A percentile compares a stretch with the other conserved stretches of the same genome.
These are phyloP conservation scores for Plasmodium sp. DNA, from an alignment of 169 alveolate species.

Conservation along the genomic window DNA sequence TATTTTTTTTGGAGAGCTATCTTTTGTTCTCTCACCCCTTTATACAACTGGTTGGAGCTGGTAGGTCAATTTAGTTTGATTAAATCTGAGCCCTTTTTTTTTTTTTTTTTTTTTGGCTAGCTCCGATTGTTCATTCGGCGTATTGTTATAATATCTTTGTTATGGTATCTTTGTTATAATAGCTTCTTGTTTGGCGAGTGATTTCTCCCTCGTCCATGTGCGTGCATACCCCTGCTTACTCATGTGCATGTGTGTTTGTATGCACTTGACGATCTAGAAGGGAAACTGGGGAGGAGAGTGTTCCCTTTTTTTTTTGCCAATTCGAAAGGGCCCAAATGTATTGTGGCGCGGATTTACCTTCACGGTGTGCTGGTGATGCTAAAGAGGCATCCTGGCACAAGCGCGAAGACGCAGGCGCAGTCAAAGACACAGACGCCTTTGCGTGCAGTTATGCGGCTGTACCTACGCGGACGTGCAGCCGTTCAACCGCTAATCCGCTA, in stretches of 20 bases:
- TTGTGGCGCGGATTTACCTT: neutral
- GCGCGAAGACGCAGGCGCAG: neutral
- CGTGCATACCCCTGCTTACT: neutral
- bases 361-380: neutral
- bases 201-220: neutral
- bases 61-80: neutral
- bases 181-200: neutral
- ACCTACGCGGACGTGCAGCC: neutral
- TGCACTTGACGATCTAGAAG: neutral
- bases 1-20: neutral
- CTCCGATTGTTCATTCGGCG: neutral
- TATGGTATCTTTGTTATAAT: too few relatives aligned
- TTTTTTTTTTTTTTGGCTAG: neutral
- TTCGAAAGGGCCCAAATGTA: neutral
- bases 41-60: neutral
- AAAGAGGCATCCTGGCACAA: neutral
- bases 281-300: neutral
- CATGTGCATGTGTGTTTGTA: neutral
- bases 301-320: neutral
- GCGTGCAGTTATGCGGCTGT: neutral
- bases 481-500: neutral
- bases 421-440: neutral
- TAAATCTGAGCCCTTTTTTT: neutral
- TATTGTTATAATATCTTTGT: neutral
- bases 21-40: neutral